Conservation (phyloP, 371 early-diverging fungal genomes). For the Nosema muscidifuracis region DNA sequence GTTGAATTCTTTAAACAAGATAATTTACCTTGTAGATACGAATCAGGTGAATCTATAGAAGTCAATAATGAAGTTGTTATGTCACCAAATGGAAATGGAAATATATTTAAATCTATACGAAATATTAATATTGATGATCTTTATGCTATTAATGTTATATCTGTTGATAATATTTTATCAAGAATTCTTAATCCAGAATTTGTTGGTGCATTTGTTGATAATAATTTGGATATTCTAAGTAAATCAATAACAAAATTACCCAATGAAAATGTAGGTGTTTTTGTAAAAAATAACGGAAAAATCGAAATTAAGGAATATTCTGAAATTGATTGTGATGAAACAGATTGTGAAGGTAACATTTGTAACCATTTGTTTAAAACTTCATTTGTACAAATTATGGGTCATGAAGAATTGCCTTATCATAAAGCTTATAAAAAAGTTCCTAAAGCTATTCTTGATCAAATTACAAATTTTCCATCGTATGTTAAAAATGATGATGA, state of each 20-base stretch:
- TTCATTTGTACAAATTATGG: constrained; percentile 47
- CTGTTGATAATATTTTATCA: constrained; percentile 62
- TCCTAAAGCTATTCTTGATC: constrained; percentile 18
- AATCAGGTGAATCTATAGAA: constrained; percentile 13
- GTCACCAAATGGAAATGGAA: constrained; percentile 61
- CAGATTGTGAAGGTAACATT: constrained; percentile 51
- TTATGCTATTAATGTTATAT: constrained; percentile 55
- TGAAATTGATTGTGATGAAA: constrained; percentile 11
- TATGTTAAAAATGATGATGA: background rate
- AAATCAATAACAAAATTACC: constrained; percentile 44
- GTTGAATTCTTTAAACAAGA: constrained; percentile 59
- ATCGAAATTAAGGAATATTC: constrained; percentile 49
- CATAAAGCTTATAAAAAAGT: constrained; percentile 61
- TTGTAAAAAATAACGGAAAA: constrained; percentile 32
- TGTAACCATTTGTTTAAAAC: constrained; percentile 57
- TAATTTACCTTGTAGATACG: constrained; percentile 38
- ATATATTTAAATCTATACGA: constrained; percentile 53
- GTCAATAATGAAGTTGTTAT: constrained; percentile 19
- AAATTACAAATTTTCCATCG: too few relatives aligned
- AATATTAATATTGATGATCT: constrained; percentile 20
- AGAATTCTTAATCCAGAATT: constrained; percentile 56
- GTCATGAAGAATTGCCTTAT: constrained; percentile 14
- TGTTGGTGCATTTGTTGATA: constrained; percentile 46
- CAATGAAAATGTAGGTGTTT: constrained; percentile 58
- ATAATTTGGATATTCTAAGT: constrained; percentile 46